These are phyloP conservation scores for Sugiyamaella neomexicana DNA, from an alignment of 1,139 yeast species.

Conservation along the genomic window DNA sequence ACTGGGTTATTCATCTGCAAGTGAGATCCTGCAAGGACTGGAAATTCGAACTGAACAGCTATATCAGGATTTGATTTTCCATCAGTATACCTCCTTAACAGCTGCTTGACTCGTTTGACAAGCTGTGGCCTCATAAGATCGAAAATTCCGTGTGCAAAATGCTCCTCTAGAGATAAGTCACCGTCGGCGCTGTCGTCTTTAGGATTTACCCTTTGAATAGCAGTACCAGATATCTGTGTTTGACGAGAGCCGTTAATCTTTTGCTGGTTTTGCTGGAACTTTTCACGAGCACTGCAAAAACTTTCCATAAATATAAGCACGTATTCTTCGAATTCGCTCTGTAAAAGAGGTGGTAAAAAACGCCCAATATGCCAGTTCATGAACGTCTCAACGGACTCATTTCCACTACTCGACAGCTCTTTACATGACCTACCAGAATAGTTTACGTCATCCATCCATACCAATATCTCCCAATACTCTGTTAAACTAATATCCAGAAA, in stretches of 20 bases:
- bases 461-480: constrained; percentile 83
- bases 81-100: constrained; percentile 69
- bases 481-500: constrained; percentile 73
- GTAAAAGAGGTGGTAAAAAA: constrained; percentile 72
- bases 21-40: constrained; percentile 45
- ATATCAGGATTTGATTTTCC: constrained; percentile 67
- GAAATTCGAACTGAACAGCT: constrained; percentile 66
- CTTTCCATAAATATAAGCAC: constrained; percentile 71
- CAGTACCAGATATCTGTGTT: constrained; percentile 57
- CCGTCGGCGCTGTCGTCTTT: constrained; percentile 28
- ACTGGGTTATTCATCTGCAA: constrained; percentile 55
- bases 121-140: constrained; percentile 63
- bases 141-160: constrained; percentile 36
- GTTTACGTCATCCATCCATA: constrained; percentile 95
- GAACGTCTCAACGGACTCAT: constrained; percentile 55
- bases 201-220: constrained; percentile 17
- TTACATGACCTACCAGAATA: constrained; percentile 80
- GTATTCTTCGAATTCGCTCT: constrained; percentile 88
- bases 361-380: constrained; percentile 81
- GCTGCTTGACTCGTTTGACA: constrained; percentile 61
- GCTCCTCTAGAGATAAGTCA: constrained; percentile 33
- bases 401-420: constrained; percentile 40
- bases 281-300: constrained; percentile 52
- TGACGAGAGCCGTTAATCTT: constrained; percentile 51
- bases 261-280: constrained; percentile 20